Percentiles rank a stretch among this genome's conserved stretches.
phyloP scores from a whole-genome alignment of 306 rosid species.

The Prunus davidiana region DNA sequence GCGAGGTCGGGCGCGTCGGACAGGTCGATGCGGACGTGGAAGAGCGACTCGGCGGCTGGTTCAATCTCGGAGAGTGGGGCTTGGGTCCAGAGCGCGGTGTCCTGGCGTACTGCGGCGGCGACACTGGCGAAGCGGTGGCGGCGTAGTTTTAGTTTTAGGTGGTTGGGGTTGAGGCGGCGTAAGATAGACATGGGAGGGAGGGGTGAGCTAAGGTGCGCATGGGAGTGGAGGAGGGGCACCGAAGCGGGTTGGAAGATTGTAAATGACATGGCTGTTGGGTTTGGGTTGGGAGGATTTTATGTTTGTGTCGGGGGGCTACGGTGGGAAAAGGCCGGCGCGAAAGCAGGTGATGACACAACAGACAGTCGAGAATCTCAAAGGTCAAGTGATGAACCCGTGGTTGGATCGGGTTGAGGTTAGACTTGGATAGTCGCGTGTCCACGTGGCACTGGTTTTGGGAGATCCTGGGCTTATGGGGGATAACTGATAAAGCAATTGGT shows the following conservation, averaged over 20 bases:
- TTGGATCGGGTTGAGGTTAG: neutral
- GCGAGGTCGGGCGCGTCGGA: conserved; percentile 78
- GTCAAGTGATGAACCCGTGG: neutral
- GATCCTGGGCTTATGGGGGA: conserved; percentile 24
- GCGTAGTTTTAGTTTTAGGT: conserved; percentile 25
- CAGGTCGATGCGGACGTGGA: conserved; percentile 76
- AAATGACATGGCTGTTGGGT: conserved; percentile 37
- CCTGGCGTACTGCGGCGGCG: conserved; percentile 69
- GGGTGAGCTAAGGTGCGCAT: conserved; percentile 60
- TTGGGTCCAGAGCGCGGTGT: conserved; percentile 70
- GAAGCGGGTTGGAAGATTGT: conserved; percentile 25
- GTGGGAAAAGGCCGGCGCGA: conserved; percentile 29
- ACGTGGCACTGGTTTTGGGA: conserved; percentile 42
- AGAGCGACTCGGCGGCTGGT: conserved; percentile 81
- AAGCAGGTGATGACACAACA: conserved; percentile 4
- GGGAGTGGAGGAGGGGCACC: conserved; percentile 35
- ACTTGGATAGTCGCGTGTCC: conserved; percentile 9
- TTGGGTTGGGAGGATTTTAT: neutral
- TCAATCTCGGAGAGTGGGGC: conserved; percentile 69
- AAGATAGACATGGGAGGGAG: conserved; percentile 71
- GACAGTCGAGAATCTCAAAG: neutral
- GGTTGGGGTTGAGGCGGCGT: conserved; percentile 51
- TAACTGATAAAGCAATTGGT: neutral
- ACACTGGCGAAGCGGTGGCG: conserved; percentile 33
- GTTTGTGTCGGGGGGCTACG: conserved; percentile 7